phyloP scores from a whole-genome alignment of 2,329 filamentous ascomycete species.

The Diaporthe caulivora region DNA sequence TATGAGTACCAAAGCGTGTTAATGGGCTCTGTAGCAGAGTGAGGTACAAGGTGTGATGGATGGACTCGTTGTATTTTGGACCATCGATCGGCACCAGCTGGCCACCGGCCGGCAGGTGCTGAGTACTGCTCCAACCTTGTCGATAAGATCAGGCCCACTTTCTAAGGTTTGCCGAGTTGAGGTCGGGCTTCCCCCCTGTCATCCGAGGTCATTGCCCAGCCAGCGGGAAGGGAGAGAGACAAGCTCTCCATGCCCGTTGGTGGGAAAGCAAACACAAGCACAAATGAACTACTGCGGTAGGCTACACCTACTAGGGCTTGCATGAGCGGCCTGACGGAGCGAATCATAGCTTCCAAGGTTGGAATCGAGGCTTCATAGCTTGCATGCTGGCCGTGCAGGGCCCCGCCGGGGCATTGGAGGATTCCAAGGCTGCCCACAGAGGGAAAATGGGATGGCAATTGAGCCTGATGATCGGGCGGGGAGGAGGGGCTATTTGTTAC shows the following conservation, averaged over 20 bases:
- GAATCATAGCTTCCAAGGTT: not conserved
- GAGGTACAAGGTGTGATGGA: not conserved
- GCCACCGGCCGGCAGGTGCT: not conserved
- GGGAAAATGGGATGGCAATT: not conserved
- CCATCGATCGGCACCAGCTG: slow-evolving; percentile 1
- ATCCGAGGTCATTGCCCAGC: slow-evolving; percentile 31
- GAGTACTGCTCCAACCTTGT: not conserved
- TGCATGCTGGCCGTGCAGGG: not conserved
- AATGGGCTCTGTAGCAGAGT: too few relatives aligned
- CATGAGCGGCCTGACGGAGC: slow-evolving; percentile 1
- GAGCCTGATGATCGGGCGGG: slow-evolving; percentile 9
- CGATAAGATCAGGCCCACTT: not conserved
- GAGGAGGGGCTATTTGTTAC: not conserved
- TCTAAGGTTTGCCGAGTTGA: slow-evolving; percentile 16
- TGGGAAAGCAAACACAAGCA: slow-evolving; percentile 10
- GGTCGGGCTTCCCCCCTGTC: not conserved
- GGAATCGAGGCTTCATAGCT: slow-evolving; percentile 8
- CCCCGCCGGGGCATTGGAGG: not conserved
- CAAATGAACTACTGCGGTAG: not conserved
- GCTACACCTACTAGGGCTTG: not conserved
- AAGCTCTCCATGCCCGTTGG: slow-evolving; percentile 12
- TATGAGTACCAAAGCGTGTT: not conserved
- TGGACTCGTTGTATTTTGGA: not conserved
- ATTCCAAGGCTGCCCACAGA: not conserved
- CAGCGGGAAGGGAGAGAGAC: not conserved